Conservation (phyloP, 192 early-diverging fungal species). For the Coemansia sp. region DNA sequence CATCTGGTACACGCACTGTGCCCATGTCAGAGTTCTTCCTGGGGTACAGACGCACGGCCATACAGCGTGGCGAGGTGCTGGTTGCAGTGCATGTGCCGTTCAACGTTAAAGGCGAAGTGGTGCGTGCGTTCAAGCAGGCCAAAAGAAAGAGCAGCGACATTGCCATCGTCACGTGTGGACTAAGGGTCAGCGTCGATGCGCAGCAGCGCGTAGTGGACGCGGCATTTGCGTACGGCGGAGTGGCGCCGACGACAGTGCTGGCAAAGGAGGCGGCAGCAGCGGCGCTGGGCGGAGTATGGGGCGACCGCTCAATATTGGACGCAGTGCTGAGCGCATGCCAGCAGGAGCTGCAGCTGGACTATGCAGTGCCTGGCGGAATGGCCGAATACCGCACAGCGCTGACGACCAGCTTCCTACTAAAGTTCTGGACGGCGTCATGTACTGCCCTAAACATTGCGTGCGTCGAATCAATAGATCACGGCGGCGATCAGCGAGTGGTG, state of each 20-base stretch:
- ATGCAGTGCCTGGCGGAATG: slow-evolving; percentile 51
- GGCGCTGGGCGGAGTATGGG: slow-evolving; percentile 59
- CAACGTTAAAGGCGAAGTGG: slow-evolving; percentile 56
- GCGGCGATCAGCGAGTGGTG: slow-evolving; percentile 5
- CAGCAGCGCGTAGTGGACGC: slow-evolving; percentile 55
- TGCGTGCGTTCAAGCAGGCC: slow-evolving; percentile 80
- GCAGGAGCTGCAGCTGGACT: slow-evolving; percentile 55
- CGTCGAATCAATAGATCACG: slow-evolving; percentile 13
- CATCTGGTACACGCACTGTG: slow-evolving; percentile 50
- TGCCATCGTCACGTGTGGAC: slow-evolving; percentile 79
- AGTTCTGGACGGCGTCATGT: slow-evolving; percentile 29
- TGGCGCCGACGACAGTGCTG: slow-evolving; percentile 64
- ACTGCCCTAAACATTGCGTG: slow-evolving; percentile 1
- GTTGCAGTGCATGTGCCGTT: slow-evolving; percentile 65
- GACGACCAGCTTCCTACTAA: slow-evolving; percentile 59
- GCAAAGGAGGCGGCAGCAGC: slow-evolving; percentile 49
- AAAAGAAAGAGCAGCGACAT: slow-evolving; percentile 85
- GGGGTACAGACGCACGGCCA: slow-evolving; percentile 74
- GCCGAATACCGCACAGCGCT: slow-evolving; percentile 62
- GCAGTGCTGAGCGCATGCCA: slow-evolving; percentile 73
- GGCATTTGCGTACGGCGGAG: slow-evolving; percentile 74
- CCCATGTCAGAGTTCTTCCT: slow-evolving; percentile 69
- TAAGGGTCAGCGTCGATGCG: slow-evolving; percentile 58
- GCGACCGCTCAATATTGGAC: slow-evolving; percentile 49
- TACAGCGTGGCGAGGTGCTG: slow-evolving; percentile 64